phyloP scores from a whole-genome alignment of 2,329 filamentous ascomycete species.

The Penicillium concentricum region DNA sequence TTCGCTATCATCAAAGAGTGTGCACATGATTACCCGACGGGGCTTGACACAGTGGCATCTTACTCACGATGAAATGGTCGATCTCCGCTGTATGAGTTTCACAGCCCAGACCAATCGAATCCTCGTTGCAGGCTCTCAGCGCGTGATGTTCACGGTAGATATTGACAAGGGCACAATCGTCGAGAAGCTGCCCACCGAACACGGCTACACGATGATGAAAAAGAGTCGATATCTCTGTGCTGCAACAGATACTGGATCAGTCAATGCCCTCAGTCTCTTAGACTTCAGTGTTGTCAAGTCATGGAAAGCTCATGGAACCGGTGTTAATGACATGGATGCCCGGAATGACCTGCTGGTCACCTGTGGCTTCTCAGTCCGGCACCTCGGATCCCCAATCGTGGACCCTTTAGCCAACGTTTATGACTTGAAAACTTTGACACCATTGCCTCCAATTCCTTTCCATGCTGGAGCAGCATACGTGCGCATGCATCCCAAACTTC shows the following conservation, averaged over 20 bases:
- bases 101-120: constrained; percentile 84
- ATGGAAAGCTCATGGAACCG: constrained; percentile 86
- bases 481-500: constrained; percentile 92
- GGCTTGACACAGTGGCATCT: constrained; percentile 89
- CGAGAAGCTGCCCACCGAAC: constrained; percentile 69
- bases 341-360: constrained; percentile 94
- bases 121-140: constrained; percentile 81
- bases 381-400: constrained; percentile 74
- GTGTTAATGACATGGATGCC: constrained; percentile 95
- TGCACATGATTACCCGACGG: constrained; percentile 84
- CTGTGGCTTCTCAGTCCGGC: constrained; percentile 85
- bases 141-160: constrained; percentile 76
- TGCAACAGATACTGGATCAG: constrained; percentile 75
- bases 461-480: constrained; percentile 92
- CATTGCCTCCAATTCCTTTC: constrained; percentile 86
- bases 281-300: constrained; percentile 76
- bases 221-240: constrained; percentile 85
- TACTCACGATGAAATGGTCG: constrained; percentile 73
- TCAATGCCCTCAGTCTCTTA: constrained; percentile 81
- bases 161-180: constrained; percentile 70
- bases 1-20: constrained; percentile 74
- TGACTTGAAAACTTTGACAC: constrained; percentile 85
- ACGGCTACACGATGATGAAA: constrained; percentile 89
- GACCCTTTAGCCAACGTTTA: constrained; percentile 95
- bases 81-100: constrained; percentile 93